These are phyloP conservation scores for Eucalyptus grandis DNA, from an alignment of 345 rosid species.

Conservation along the genomic window DNA sequence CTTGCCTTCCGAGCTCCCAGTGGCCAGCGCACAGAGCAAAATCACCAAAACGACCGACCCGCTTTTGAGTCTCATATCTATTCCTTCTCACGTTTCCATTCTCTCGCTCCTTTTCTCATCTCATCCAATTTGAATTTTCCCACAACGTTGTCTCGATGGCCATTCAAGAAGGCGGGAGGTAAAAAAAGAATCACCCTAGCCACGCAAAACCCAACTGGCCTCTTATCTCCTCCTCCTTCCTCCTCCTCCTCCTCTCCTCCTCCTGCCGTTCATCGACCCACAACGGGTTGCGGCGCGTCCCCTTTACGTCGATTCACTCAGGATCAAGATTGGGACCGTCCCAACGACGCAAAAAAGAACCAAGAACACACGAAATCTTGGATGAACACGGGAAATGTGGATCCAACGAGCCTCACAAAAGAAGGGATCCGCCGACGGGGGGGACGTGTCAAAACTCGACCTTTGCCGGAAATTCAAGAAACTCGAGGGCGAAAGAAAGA, in stretches of 20 bases:
- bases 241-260: background rate
- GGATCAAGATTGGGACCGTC: background rate
- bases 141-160: background rate
- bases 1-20: slow-evolving; percentile 5
- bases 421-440: background rate
- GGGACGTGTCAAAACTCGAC: background rate
- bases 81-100: slow-evolving; percentile 20
- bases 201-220: background rate
- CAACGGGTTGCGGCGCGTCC: background rate
- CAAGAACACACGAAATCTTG: background rate
- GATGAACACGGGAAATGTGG: background rate
- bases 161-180: background rate
- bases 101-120: slow-evolving; percentile 28
- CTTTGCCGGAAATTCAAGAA: background rate
- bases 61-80: slow-evolving; percentile 19
- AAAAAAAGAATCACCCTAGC: background rate
- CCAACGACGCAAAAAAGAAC: background rate
- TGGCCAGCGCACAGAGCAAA: slow-evolving; percentile 16
- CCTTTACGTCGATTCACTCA: background rate
- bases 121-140: slow-evolving; percentile 4
- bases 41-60: slow-evolving; percentile 8
- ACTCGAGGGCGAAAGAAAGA: background rate
- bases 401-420: background rate
- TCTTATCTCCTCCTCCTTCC: background rate
- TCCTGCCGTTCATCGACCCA: background rate